Percentiles rank a stretch among this genome's conserved stretches.
phyloP scores from a whole-genome alignment of 495 filamentous ascomycete species.

The Hypoxylon rickii region DNA sequence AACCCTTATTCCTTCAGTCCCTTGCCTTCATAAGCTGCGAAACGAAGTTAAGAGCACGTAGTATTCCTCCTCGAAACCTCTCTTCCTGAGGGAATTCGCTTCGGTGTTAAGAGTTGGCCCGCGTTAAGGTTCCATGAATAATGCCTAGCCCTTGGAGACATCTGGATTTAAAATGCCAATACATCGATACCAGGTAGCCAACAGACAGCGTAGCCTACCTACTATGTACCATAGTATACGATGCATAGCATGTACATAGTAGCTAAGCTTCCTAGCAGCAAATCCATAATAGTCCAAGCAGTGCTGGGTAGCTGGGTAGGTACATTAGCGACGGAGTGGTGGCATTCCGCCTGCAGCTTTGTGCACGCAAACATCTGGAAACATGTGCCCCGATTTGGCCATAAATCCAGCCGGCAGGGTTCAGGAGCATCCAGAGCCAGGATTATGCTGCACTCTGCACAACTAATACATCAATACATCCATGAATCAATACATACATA shows the following conservation, averaged over 20 bases:
- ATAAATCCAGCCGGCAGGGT: slow-evolving; percentile 19
- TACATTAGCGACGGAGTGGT: slow-evolving; percentile 26
- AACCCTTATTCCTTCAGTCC: too few species aligned
- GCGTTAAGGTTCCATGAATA: background rate
- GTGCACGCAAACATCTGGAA: slow-evolving; percentile 26
- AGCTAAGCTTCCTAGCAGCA: too few species aligned
- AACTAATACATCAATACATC: slow-evolving; percentile 2
- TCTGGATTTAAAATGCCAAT: background rate
- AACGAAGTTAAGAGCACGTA: too few species aligned
- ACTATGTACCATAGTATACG: too few species aligned
- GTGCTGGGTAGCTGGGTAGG: too few species aligned
- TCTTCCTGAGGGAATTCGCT: too few species aligned
- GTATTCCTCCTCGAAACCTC: too few species aligned
- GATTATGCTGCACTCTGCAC: slow-evolving; percentile 26
- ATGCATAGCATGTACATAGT: too few species aligned
- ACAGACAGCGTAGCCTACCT: too few species aligned
- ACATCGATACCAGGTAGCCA: too few species aligned
- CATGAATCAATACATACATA: background rate
- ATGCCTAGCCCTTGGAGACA: background rate
- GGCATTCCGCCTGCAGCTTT: slow-evolving; percentile 31
- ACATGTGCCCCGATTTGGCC: slow-evolving; percentile 17
- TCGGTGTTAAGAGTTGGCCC: slow-evolving; percentile 24
- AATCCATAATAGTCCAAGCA: too few species aligned
- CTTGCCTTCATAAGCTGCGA: slow-evolving; percentile 16
- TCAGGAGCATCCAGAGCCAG: too few species aligned